Conservation (phyloP, 345 rosid genomes). For the Salix caprea region DNA sequence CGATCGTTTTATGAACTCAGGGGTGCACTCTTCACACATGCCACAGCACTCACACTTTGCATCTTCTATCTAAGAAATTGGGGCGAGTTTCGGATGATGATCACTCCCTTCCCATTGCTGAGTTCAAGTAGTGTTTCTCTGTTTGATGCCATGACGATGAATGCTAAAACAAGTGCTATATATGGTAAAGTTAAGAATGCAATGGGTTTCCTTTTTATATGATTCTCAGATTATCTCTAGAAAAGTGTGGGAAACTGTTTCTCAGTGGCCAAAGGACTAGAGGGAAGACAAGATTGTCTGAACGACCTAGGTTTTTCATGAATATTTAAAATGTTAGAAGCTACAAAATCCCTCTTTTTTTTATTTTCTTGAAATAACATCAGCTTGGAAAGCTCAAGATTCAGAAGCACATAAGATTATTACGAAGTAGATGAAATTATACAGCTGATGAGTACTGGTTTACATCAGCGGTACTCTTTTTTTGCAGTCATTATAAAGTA, state of each 20-base stretch:
- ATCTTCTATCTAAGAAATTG: slow-evolving; percentile 15
- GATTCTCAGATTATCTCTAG: neutral
- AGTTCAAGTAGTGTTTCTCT: slow-evolving; percentile 31
- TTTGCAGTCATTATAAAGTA: neutral
- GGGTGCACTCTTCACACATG: slow-evolving; percentile 39
- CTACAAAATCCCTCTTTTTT: neutral
- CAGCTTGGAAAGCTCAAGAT: too few species aligned
- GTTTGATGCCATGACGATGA: slow-evolving; percentile 37
- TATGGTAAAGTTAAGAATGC: neutral
- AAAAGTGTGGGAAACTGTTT: neutral
- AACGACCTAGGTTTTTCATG: slow-evolving; percentile 13
- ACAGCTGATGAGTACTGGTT: too few species aligned
- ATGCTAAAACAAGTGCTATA: neutral
- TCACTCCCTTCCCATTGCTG: slow-evolving; percentile 36
- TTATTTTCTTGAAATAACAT: too few species aligned
- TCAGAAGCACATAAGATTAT: too few species aligned
- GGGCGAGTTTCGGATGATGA: neutral
- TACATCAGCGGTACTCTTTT: too few species aligned
- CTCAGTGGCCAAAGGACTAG: neutral
- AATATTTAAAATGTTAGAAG: neutral
- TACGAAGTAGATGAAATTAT: too few species aligned
- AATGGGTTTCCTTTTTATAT: slow-evolving; percentile 8
- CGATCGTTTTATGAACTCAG: slow-evolving; percentile 19
- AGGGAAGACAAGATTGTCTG: neutral
- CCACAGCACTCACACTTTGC: slow-evolving; percentile 37